phyloP scores from a whole-genome alignment of 2,329 filamentous ascomycete species.

The Acrodontium crateriforme region DNA sequence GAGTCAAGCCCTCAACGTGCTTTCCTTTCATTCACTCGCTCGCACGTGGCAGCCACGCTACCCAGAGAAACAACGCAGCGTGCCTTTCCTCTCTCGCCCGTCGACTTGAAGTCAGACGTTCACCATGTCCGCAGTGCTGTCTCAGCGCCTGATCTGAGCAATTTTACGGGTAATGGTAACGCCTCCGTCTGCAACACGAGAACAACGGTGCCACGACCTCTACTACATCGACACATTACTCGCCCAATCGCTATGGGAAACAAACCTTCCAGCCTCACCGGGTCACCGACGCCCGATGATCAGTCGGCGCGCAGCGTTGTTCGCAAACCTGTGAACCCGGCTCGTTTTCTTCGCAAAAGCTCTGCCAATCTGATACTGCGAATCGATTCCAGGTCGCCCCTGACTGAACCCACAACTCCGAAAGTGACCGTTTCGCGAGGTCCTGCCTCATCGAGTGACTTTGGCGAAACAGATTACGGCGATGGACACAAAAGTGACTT shows the following conservation, averaged over 20 bases:
- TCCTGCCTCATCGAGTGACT: constrained; percentile 5
- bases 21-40: too few relatives aligned
- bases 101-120: too few relatives aligned
- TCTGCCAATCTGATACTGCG: constrained; percentile 20
- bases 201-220: constrained; percentile 8
- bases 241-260: constrained; percentile 14
- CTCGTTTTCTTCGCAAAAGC: constrained; percentile 16
- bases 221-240: neutral
- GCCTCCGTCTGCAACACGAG: too few relatives aligned
- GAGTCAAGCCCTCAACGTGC: too few relatives aligned
- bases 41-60: too few relatives aligned
- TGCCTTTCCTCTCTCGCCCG: too few relatives aligned
- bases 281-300: constrained; percentile 10
- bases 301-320: constrained; percentile 12
- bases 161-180: too few relatives aligned
- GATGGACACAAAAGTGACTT: constrained; percentile 10
- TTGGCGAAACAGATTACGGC: constrained; percentile 2
- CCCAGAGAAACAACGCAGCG: too few relatives aligned
- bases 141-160: too few relatives aligned
- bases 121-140: too few relatives aligned
- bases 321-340: constrained; percentile 10
- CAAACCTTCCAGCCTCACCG: constrained; percentile 12
- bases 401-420: constrained; percentile 7
- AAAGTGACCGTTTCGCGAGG: constrained; percentile 8
- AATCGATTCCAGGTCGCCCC: constrained; percentile 11